Evolutionary conservation across 768 basidiomycete species (phyloP), one percentile per base, ranked within the genome.

Genomic region (Daedaleopsis sinensis): DNA sequence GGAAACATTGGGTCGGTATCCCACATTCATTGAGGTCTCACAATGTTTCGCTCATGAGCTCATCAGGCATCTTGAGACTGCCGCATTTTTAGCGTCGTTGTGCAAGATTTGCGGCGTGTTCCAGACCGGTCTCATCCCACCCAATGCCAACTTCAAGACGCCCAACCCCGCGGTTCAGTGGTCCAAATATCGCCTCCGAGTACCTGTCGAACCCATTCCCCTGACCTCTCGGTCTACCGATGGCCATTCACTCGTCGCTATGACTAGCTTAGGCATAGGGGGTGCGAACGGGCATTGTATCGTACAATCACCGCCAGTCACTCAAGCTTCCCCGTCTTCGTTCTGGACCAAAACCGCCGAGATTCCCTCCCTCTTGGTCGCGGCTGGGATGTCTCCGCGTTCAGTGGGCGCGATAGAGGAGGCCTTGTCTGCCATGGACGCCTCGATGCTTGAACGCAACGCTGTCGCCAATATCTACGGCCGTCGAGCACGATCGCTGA

Each of bases 241-340:
- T 7, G 67, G 70, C 27, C 67, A 62, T 12, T 47, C 73, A 13
- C 67, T 80, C 24, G 73, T 80, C 19, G 76, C 80, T 0, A 73
- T 82, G 53, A 70, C 75, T 0, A 76, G 79, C 57, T 79, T 76
- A 19, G 80, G 80, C 2, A 80, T 82, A 43, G 78, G 79, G 21
- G 80, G 80, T 9, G 72, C 74, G 2, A 80, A 79, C 57, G 80
- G 77, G 0, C 79, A 81, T 56, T 72, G 68, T 19, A 72, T 82
- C 23, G 49, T 80, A 10, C 74, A 80, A 64, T 70, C 69, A 16
- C 72, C 77, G 10, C 62, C 57, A n/a, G 16, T 10, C 7, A 7
- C 39, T 58, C 24, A n/a, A 23, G n/a, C 47, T 39, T 3, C 48
- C 15, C 24, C 13, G 19, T 3, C 21, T 54, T 1, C 27, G 27